Conservation (phyloP, 352 stramenopile species). For the Phytopythium helicoides region DNA sequence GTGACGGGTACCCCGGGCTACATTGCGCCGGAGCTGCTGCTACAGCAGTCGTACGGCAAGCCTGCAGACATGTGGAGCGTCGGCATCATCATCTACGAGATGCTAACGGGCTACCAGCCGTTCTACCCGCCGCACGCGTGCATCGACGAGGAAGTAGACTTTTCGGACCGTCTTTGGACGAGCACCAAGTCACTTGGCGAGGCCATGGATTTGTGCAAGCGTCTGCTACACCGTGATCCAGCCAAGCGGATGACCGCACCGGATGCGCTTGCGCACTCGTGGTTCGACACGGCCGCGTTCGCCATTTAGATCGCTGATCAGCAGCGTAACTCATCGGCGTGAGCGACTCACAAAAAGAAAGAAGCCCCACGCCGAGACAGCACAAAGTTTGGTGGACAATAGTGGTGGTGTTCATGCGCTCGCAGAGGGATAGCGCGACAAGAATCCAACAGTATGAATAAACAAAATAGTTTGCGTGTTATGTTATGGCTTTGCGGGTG, state of each 20-base stretch:
- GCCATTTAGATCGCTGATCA: slow-evolving; percentile 45
- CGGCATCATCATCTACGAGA: slow-evolving; percentile 93
- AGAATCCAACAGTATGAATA: slow-evolving; percentile 10
- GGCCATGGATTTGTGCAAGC: slow-evolving; percentile 77
- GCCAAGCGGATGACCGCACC: slow-evolving; percentile 79
- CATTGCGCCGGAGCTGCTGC: slow-evolving; percentile 90
- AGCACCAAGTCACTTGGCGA: slow-evolving; percentile 58
- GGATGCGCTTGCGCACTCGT: slow-evolving; percentile 74
- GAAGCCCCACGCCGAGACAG: background rate
- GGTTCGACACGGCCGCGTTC: slow-evolving; percentile 87
- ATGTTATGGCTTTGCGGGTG: too few species aligned
- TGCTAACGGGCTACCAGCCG: slow-evolving; percentile 89
- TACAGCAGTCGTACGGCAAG: slow-evolving; percentile 90
- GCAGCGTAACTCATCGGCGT: background rate
- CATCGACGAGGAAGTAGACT: slow-evolving; percentile 82
- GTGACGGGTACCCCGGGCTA: slow-evolving; percentile 91
- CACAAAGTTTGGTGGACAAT: background rate
- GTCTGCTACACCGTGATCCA: slow-evolving; percentile 80
- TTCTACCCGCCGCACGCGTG: slow-evolving; percentile 90
- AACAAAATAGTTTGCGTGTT: slow-evolving; percentile 6
- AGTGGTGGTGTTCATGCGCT: background rate
- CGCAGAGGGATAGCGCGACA: background rate
- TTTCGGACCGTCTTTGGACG: slow-evolving; percentile 77
- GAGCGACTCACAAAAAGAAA: slow-evolving; percentile 1
- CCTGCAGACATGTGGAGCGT: slow-evolving; percentile 92